Evolutionary conservation across 2,329 filamentous ascomycete species (phyloP), one percentile per base, ranked within the genome.

Genomic region (Eutypa lata): DNA sequence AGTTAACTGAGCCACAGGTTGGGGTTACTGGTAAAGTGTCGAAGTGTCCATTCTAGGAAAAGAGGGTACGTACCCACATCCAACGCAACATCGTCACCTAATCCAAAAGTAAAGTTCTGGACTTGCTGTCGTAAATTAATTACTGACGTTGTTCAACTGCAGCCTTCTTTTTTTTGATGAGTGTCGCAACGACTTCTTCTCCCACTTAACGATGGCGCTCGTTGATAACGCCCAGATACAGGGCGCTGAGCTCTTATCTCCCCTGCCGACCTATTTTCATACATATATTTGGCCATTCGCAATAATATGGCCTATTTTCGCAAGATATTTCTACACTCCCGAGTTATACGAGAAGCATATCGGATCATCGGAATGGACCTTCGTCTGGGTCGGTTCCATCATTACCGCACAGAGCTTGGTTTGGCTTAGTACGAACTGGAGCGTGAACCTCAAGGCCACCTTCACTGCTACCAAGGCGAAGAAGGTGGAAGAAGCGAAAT

Each of bases 381-480:
- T 96, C 69, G 90, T 99, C 57, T 99, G 90, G 86, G 83, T 88
- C 60, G 93, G 89, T 65, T 81, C 85, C 61, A 97, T 99, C 68
- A 80, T 95, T 70, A 96, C 92, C 11, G 67, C 88, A 52, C 95
- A 99, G 76, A 86, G 90, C 58, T 81, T 99, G 58, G 76, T 91
- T 62, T 99, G 94, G 93, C 81, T 99, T 57, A 93, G 89, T 76
- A 99, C 94, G 46, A 91, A 97, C 76, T 99, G 94, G 94, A 97
- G 90, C 68, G 91, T 99, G 69, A 87, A 92, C 68, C 77, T 97
- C 58, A 84, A 86, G 66, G 88, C 88, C 21, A 73, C 86, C 55
- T 96, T 97, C 72, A 97, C 89, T 13, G 84, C 92, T 1, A 87
- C 80, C 51, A 82, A 80, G 60, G 89, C 87, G 51, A 81, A 79